Base-by-base conservation (phyloP, 306 rosid species). In the Crataegus laevigata region DNA sequence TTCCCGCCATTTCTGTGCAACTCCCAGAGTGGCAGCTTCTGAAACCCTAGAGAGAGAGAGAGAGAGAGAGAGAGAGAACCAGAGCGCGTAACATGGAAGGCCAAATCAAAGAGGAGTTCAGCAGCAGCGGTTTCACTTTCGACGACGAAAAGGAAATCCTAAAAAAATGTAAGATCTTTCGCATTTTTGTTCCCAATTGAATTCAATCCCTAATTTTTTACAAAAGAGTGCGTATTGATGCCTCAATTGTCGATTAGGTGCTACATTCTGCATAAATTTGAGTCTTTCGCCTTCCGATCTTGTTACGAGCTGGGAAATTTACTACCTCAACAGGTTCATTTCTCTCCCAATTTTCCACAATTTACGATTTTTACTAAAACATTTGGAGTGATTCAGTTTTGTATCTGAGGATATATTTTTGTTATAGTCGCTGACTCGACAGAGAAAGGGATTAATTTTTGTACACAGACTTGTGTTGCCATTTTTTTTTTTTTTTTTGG, bases 281-380 rank as follows among this genome's bases (percentile, higher is more conserved):
- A 82, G 74, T 73, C 89, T 94, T 65, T 87, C 73, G 74, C 90
- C 97, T 80, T 84, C 92, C 4, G 96, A 92, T 74, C 84, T 94
- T 61, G 92, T 90, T 75, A 92, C 97, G 22, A 85, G 88, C 80
- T 94, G 98, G 98, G 98, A 90, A 78, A 82, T 84, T 71, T 88
- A 94, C 85, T 91, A 91, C 78, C 99, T 92, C 74, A 94, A 94
- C 82, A 92, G 99, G 97, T 94, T 24, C 69, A 59, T 54, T 26
- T 63, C 45, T 38, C 66, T 66, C 74, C 50, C 26, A n/a, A 22
- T 32, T 22, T 10, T 66, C 74, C 1, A 36, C 3, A 55, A 14
- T 42, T 73, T 73, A 18, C 24, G 29, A 11, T 25, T 22, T 1
- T 36, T 43, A 3, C 24, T 19, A 9, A 4, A 4, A 34, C 15